A percentile compares a stretch with the other conserved stretches of the same genome.
phyloP scores from a whole-genome alignment of 331 rosid genomes.

The Arachis monticola region DNA sequence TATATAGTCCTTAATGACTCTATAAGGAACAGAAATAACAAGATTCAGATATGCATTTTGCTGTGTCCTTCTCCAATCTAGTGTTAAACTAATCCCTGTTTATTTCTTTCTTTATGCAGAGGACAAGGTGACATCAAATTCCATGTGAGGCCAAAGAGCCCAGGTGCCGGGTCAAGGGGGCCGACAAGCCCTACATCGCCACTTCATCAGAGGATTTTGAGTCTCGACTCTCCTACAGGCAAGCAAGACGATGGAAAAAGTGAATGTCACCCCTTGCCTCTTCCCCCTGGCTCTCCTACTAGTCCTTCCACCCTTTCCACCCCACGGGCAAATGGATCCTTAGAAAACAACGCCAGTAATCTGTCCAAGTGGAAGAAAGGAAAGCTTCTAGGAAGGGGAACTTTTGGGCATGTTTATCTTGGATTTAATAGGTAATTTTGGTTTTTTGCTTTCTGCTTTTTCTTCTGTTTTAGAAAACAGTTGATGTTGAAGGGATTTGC shows the following conservation, averaged over 20 bases:
- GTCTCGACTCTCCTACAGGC: conserved; percentile 72
- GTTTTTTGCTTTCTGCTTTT: too few species aligned
- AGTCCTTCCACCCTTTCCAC: conserved; percentile 66
- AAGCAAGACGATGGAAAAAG: conserved; percentile 75
- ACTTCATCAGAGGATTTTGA: conserved; percentile 61
- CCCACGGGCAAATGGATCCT: conserved; percentile 40
- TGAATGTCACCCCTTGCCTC: conserved; percentile 80
- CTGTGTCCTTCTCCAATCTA: conserved; percentile 32
- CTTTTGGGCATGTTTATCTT: conserved; percentile 87
- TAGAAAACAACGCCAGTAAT: conserved; percentile 44
- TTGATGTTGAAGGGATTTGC: background rate
- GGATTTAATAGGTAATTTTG: conserved; percentile 81
- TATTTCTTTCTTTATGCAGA: conserved; percentile 50
- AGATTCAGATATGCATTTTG: conserved; percentile 12
- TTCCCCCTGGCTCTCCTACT: conserved; percentile 89
- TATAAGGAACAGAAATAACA: background rate
- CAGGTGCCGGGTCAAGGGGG: conserved; percentile 76
- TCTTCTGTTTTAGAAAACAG: background rate
- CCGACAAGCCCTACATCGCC: conserved; percentile 89
- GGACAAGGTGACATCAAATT: conserved; percentile 58
- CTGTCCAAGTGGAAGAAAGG: conserved; percentile 89
- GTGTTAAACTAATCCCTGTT: conserved; percentile 25
- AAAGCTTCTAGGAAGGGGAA: conserved; percentile 87
- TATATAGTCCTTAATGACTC: background rate
- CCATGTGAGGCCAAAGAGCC: conserved; percentile 62